Base-by-base conservation (phyloP, 2,329 filamentous ascomycete species). In the Monilinia laxa region DNA sequence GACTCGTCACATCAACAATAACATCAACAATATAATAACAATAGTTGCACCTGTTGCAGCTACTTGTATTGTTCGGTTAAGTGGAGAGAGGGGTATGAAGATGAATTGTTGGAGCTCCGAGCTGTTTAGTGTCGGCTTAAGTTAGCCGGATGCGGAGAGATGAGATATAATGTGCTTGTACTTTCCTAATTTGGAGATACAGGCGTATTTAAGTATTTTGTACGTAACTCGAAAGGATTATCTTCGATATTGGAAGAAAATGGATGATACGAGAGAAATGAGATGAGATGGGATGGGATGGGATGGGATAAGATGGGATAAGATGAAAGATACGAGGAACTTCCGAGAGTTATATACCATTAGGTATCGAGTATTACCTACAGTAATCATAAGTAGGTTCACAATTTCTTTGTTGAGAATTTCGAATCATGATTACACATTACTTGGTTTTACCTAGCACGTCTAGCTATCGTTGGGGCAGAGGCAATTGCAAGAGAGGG, bases 71-170 rank as follows among this genome's bases (percentile, higher is more conserved):
- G 31, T n/a, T 49, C 5, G 42, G 42, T n/a, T 59, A 14, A 47
- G 25, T 47, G 28, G 35, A 40, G 20, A 23, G 35, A 23, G 31
- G 42, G 57, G 40, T 47, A 12, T 40, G 38, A 12, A 40, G 31
- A 25, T 49, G 28, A 58, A 14, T 35, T 35, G 31, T 42, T 58
- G 38, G 7, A 42, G 25, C 20, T 51, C 12, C 42, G 42, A 60
- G 45, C 49, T 23, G 49, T 20, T 35, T 60, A 60, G 47, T 18
- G 20, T n/a, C 45, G 58, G 47, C 45, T 51, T 51, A 60, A 38
- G 58, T 25, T 60, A 62, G 31, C 45, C 45, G 58, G 16, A 25
- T 51, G 58, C 31, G 47, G 45, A 51, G 58, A 38, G 51, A 51
- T 18, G 58, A 10, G 40, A 42, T 42, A 42, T 14, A 35, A 9